Percentiles rank a stretch among this genome's conserved stretches.
These are phyloP conservation scores for Tuber brumale DNA, from an alignment of 495 filamentous ascomycete species.

Conservation along the genomic window DNA sequence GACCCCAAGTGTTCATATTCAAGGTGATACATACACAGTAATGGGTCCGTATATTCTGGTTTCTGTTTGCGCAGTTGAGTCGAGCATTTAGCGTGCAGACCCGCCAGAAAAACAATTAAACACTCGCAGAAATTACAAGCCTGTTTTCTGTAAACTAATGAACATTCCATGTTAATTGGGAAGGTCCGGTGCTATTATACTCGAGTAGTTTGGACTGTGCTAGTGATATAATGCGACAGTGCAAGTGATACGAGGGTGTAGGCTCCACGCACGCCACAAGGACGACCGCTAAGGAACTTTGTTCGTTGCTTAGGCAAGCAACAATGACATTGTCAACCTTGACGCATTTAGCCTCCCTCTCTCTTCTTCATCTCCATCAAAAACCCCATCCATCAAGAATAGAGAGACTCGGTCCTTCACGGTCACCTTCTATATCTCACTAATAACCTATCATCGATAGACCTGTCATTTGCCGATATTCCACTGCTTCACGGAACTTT, in stretches of 20 bases:
- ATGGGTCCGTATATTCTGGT: not conserved
- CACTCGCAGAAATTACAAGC: not conserved
- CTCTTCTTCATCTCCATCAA: slow-evolving; percentile 2
- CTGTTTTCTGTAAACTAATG: not conserved
- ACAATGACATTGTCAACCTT: slow-evolving; percentile 1
- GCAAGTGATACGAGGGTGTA: not conserved
- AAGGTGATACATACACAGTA: not conserved
- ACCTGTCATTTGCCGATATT: not conserved
- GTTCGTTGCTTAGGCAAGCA: not conserved
- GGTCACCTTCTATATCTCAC: not conserved
- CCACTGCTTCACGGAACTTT: not conserved
- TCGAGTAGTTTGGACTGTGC: not conserved
- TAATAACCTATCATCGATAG: not conserved
- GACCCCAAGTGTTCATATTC: not conserved
- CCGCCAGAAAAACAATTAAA: not conserved
- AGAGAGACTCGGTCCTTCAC: slow-evolving; percentile 1
- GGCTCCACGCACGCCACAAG: not conserved
- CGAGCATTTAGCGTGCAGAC: not conserved
- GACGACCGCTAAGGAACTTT: not conserved
- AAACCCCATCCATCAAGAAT: slow-evolving; percentile 1
- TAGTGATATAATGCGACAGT: not conserved
- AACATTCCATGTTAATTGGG: not conserved
- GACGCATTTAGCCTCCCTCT: not conserved
- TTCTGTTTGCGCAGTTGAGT: not conserved
- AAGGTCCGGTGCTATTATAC: not conserved